These are phyloP conservation scores for Sphagnurus paluster DNA, from an alignment of 1,284 basidiomycete species.

Conservation along the genomic window DNA sequence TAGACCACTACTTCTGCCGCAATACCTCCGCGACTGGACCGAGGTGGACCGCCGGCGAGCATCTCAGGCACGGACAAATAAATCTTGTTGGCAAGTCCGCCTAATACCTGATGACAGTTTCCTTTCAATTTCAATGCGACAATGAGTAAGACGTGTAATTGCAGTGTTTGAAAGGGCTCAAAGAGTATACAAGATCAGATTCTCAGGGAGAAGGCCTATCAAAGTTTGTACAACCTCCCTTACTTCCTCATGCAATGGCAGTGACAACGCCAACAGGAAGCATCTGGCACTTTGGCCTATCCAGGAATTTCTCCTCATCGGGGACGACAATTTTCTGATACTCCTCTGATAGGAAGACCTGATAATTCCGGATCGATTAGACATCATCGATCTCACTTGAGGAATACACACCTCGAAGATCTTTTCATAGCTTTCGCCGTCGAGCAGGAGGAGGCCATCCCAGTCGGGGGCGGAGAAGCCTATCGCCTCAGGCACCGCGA, in stretches of 20 bases:
- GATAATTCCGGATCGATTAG: not conserved
- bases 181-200: too few relatives aligned
- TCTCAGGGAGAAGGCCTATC: too few relatives aligned
- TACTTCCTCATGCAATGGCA: slow-evolving; percentile 26
- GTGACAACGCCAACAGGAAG: slow-evolving; percentile 15
- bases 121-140: too few relatives aligned
- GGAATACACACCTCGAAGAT: slow-evolving; percentile 10
- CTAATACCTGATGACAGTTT: too few relatives aligned
- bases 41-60: too few relatives aligned
- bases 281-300: slow-evolving; percentile 14
- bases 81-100: too few relatives aligned
- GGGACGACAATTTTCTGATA: slow-evolving; percentile 5
- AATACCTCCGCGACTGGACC: too few relatives aligned
- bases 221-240: too few relatives aligned
- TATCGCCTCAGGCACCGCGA: not conserved
- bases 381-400: too few relatives aligned
- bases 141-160: too few relatives aligned
- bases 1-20: not conserved
- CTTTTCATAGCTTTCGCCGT: slow-evolving; percentile 14
- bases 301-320: slow-evolving; percentile 20
- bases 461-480: slow-evolving; percentile 7
- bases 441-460: slow-evolving; percentile 12
- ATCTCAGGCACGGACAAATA: too few relatives aligned
- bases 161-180: too few relatives aligned
- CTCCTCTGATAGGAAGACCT: slow-evolving; percentile 14